Evolutionary conservation across 2,329 filamentous ascomycete genomes (phyloP).

Genomic region (Venturia oleaginea): DNA sequence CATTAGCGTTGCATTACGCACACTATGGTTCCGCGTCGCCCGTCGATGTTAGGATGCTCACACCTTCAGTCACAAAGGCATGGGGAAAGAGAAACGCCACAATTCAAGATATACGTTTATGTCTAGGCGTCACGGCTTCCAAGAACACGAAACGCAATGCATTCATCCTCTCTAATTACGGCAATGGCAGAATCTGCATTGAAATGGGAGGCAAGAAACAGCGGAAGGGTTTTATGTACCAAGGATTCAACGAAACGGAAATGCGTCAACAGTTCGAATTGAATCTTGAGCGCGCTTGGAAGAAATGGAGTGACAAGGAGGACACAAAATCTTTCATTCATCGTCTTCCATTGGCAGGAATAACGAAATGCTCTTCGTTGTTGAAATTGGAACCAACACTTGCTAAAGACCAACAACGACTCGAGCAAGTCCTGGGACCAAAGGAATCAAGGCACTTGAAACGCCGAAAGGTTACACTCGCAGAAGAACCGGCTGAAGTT

Average conservation of each 20-base stretch:
- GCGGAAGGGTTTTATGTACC: conserved; percentile 18
- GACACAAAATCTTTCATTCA: conserved; percentile 27
- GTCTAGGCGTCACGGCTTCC: conserved; percentile 32
- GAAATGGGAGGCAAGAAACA: conserved; percentile 27
- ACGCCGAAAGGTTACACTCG: not conserved
- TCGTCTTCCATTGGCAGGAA: conserved; percentile 25
- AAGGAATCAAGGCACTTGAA: conserved; percentile 29
- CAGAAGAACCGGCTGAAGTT: not conserved
- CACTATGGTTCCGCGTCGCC: conserved; percentile 39
- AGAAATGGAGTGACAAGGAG: conserved; percentile 26
- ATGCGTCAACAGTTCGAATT: conserved; percentile 43
- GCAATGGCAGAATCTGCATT: conserved; percentile 33
- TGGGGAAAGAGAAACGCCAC: conserved; percentile 39
- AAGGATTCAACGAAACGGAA: conserved; percentile 35
- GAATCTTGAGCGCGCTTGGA: conserved; percentile 38
- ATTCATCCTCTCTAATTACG: conserved; percentile 35
- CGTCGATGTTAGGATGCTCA: conserved; percentile 32
- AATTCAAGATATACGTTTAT: conserved; percentile 36
- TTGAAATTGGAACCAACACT: conserved; percentile 27
- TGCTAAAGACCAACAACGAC: conserved; percentile 49
- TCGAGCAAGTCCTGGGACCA: conserved; percentile 58
- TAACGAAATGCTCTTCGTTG: conserved; percentile 30
- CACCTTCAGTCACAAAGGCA: conserved; percentile 32
- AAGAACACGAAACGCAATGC: conserved; percentile 21
- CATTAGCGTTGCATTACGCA: conserved; percentile 41